Evolutionary conservation across 495 filamentous ascomycete species (phyloP).

Genomic region (Penicillium argentinense): DNA sequence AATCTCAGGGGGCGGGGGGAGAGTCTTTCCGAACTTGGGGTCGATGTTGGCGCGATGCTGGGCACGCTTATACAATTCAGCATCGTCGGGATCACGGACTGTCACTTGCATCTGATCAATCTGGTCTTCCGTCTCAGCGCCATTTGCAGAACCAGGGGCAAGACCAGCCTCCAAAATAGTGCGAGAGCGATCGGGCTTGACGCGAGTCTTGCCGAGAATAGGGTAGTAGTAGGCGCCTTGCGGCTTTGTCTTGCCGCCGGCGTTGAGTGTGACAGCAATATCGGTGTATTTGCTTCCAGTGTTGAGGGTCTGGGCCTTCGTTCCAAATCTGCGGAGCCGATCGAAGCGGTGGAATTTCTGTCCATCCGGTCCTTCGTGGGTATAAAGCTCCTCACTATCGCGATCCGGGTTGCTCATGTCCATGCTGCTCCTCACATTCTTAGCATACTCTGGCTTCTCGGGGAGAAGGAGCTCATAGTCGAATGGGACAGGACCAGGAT

Average conservation of each 20-base stretch:
- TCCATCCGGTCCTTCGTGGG: constrained; percentile 46
- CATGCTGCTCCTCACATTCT: constrained; percentile 71
- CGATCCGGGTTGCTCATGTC: constrained; percentile 66
- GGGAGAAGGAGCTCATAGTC: constrained; percentile 83
- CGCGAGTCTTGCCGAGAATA: constrained; percentile 65
- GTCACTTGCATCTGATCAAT: constrained; percentile 57
- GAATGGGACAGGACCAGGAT: constrained; percentile 59
- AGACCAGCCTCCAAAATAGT: constrained; percentile 50
- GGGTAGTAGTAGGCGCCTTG: constrained; percentile 90
- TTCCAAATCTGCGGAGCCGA: constrained; percentile 81
- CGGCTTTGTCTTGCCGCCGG: constrained; percentile 41
- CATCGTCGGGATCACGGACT: constrained; percentile 53
- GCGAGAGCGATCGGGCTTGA: constrained; percentile 57
- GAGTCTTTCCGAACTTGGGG: constrained; percentile 40
- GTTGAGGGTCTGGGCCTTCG: constrained; percentile 64
- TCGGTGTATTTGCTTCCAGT: constrained; percentile 53
- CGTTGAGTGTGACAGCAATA: constrained; percentile 59
- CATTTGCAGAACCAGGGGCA: constrained; percentile 35
- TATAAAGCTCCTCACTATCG: constrained; percentile 67
- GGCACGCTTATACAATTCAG: constrained; percentile 50
- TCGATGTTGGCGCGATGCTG: constrained; percentile 45
- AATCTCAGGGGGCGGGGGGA: constrained; percentile 39
- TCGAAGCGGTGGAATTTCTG: constrained; percentile 67
- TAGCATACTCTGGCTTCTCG: constrained; percentile 52
- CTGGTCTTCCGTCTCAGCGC: constrained; percentile 36